phyloP scores from a whole-genome alignment of 176 grass and related monocot genomes.

The Eremochloa ophiuroides region DNA sequence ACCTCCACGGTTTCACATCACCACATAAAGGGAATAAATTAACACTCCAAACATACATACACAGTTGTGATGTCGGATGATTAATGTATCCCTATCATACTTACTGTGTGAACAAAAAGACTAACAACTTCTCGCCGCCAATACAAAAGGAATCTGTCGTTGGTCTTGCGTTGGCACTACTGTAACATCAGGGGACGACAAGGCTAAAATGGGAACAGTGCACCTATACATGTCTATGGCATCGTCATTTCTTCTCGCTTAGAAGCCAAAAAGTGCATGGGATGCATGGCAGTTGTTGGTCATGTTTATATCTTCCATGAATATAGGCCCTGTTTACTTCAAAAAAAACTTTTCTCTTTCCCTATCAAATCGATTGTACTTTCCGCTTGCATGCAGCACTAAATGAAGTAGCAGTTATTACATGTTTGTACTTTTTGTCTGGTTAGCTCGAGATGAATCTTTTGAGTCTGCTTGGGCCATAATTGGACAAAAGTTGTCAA shows the following conservation, averaged over 20 bases:
- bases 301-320: neutral
- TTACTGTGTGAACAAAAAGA: neutral
- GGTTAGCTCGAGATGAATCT: no score
- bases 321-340: no score
- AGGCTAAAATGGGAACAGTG: conserved; percentile 14
- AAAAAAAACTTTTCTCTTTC: no score
- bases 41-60: no score
- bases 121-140: neutral
- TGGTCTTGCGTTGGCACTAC: neutral
- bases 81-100: neutral
- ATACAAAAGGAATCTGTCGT: conserved; percentile 4
- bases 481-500: no score
- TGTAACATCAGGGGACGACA: conserved; percentile 12
- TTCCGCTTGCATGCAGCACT: no score
- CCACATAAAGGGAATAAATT: no score
- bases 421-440: no score
- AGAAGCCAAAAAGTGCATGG: neutral
- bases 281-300: neutral
- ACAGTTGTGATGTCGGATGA: no score
- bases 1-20: neutral
- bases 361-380: no score
- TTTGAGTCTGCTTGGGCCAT: no score
- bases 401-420: no score
- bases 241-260: neutral
- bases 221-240: neutral